phyloP scores from a whole-genome alignment of 2,329 filamentous ascomycete genomes.

The Colletotrichum tropicale region DNA sequence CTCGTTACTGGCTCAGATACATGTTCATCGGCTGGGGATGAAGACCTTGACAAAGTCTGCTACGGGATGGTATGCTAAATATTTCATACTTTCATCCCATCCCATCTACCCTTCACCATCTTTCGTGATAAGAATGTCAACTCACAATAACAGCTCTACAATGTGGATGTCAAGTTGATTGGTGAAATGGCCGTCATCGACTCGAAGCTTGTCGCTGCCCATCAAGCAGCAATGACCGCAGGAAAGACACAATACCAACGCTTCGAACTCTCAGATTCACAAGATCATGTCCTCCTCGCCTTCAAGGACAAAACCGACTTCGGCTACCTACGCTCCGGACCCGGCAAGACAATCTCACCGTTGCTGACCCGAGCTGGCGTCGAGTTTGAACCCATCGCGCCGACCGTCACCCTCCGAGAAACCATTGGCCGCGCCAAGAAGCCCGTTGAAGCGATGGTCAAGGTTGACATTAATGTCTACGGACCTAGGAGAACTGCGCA shows the following conservation, averaged over 20 bases:
- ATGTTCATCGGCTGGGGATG: not conserved
- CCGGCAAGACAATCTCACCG: constrained; percentile 22
- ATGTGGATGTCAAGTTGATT: constrained; percentile 27
- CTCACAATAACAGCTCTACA: constrained; percentile 23
- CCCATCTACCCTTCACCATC: too few species aligned
- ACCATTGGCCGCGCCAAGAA: constrained; percentile 28
- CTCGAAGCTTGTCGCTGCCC: constrained; percentile 18
- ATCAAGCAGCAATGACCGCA: not conserved
- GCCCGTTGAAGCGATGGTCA: constrained; percentile 29
- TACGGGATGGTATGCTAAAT: constrained; percentile 28
- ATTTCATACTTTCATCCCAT: not conserved
- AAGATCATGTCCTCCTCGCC: constrained; percentile 24
- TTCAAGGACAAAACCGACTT: constrained; percentile 27
- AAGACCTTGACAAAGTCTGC: constrained; percentile 23
- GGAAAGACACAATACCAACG: constrained; percentile 11
- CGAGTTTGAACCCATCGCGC: constrained; percentile 26
- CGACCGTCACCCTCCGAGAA: constrained; percentile 22
- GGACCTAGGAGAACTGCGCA: constrained; percentile 26
- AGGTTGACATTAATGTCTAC: constrained; percentile 41
- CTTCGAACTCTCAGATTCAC: constrained; percentile 22
- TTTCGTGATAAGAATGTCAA: not conserved
- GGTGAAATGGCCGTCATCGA: constrained; percentile 24
- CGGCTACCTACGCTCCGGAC: constrained; percentile 24
- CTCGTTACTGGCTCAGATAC: constrained; percentile 1
- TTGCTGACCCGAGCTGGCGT: constrained; percentile 18